Base-by-base conservation (phyloP, 495 filamentous ascomycete species). In the Pyronema domesticum region DNA sequence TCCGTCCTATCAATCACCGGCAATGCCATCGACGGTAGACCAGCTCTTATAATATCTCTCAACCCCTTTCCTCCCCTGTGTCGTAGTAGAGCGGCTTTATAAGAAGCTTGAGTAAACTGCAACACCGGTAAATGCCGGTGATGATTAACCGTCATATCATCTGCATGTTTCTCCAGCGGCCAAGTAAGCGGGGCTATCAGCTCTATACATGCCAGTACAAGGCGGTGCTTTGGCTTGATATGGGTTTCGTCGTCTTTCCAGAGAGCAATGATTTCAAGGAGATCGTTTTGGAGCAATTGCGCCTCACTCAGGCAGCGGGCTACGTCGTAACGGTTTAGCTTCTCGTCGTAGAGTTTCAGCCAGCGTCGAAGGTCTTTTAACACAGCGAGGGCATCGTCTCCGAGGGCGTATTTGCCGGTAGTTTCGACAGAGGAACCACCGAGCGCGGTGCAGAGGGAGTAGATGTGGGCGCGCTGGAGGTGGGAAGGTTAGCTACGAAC, bases 261-360 rank as follows among this genome's bases (percentile, higher is more conserved):
- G 37, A 74, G 60, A 1, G 86, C 81, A 44, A 99, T 73, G 58
- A 99, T 96, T 52, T 88, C 84, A 51, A 96, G 71, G 34, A 99
- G 71, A 67, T 99, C 93, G 9, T 84, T 81, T 57, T 82, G 80
- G 55, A 96, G 78, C n/a, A 99, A 68, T 63, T 96, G 95, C 44
- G 86, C 81, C 65, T 96, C 89, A 63, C 86, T 84, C 54, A 96
- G 71, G 63, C 88, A 95, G 67, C 91, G 76, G 44, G 88, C 89
- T 53, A 96, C 93, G 69, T 99, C 93, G 76, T 93, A 82, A 53
- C 91, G 82, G 62, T 94, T 93, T 53, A 82, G 78, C 67, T 91
- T 93, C 64, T 94, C 83, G 65, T 99, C 93, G 73, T 93, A 93
- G 55, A 94, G 74, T 64, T 83, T 87, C 60, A 99, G 70, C 93